Percentiles rank a stretch among this genome's conserved stretches.
These are phyloP conservation scores for Picochlorum sp. DNA, from an alignment of 139 green algal species.

Conservation along the genomic window DNA sequence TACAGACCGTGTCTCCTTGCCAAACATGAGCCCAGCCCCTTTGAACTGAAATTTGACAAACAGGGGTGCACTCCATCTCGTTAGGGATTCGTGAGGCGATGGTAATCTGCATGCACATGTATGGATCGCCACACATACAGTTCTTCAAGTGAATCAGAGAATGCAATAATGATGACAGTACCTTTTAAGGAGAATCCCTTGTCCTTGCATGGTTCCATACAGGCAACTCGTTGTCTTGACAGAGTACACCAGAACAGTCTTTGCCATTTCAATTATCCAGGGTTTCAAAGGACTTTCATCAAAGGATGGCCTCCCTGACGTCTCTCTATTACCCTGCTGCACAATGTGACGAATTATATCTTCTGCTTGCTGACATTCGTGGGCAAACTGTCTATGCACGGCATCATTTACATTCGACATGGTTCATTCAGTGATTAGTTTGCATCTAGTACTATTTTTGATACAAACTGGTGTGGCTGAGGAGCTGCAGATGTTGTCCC, in stretches of 20 bases:
- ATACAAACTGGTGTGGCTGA: too few relatives aligned
- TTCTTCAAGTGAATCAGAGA: too few relatives aligned
- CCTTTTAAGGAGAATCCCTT: slow-evolving; percentile 1
- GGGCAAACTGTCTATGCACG: too few relatives aligned
- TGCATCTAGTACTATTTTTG: background rate
- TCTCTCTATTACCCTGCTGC: background rate
- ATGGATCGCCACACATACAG: too few relatives aligned
- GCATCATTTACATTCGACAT: too few relatives aligned
- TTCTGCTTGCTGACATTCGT: background rate
- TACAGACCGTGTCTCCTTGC: slow-evolving; percentile 8
- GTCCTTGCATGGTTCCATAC: background rate
- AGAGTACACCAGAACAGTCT: background rate
- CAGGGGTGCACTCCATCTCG: slow-evolving; percentile 15
- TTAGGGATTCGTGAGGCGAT: slow-evolving; percentile 13
- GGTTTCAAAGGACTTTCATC: slow-evolving; percentile 7
- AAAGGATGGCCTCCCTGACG: background rate
- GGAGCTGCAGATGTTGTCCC: background rate
- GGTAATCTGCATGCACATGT: slow-evolving; percentile 2
- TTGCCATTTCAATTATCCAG: slow-evolving; percentile 5
- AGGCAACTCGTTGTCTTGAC: background rate
- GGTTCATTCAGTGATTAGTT: background rate
- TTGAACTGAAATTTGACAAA: slow-evolving; percentile 17
- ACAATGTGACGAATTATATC: background rate
- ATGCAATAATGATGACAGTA: background rate
- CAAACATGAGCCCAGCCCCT: slow-evolving; percentile 10